These are phyloP conservation scores for Epichloe festucae DNA, from an alignment of 2,329 filamentous ascomycete species.

Conservation along the genomic window DNA sequence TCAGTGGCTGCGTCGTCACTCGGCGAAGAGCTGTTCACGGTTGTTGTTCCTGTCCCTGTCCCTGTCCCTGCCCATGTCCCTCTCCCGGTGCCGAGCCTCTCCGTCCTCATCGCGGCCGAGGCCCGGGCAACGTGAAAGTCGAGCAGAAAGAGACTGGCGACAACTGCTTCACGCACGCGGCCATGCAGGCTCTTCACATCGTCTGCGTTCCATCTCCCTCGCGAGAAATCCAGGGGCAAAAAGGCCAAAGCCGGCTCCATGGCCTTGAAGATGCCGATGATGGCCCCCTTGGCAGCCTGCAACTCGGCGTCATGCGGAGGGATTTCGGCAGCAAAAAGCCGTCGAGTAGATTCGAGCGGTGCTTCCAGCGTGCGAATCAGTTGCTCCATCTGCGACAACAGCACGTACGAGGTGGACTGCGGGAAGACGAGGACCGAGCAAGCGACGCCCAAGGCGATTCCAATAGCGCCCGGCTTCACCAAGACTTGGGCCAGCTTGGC, in stretches of 20 bases:
- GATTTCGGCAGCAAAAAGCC: constrained; percentile 10
- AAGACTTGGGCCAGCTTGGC: constrained; percentile 25
- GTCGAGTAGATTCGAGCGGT: constrained; percentile 19
- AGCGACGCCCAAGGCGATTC: constrained; percentile 29
- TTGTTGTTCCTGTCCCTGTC: neutral
- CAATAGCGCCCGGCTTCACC: constrained; percentile 32
- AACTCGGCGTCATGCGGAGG: constrained; percentile 16
- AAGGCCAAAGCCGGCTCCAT: constrained; percentile 28
- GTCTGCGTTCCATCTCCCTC: constrained; percentile 30
- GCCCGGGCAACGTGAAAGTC: constrained; percentile 28
- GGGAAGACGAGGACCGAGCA: constrained; percentile 35
- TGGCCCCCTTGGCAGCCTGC: constrained; percentile 12
- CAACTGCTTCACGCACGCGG: constrained; percentile 22
- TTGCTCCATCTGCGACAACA: constrained; percentile 22
- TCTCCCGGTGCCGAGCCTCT: constrained; percentile 4
- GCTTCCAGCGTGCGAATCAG: constrained; percentile 19
- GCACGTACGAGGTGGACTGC: constrained; percentile 32
- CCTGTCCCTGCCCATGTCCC: neutral
- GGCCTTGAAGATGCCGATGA: constrained; percentile 23
- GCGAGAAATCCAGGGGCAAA: constrained; percentile 32
- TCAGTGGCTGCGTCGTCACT: neutral
- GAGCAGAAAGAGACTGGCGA: constrained; percentile 22
- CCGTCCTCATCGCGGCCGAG: constrained; percentile 10
- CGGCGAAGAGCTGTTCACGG: neutral
- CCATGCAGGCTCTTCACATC: constrained; percentile 26